Evolutionary conservation across 495 filamentous ascomycete species (phyloP).

Genomic region (Pseudoneurospora amorphoporcata): DNA sequence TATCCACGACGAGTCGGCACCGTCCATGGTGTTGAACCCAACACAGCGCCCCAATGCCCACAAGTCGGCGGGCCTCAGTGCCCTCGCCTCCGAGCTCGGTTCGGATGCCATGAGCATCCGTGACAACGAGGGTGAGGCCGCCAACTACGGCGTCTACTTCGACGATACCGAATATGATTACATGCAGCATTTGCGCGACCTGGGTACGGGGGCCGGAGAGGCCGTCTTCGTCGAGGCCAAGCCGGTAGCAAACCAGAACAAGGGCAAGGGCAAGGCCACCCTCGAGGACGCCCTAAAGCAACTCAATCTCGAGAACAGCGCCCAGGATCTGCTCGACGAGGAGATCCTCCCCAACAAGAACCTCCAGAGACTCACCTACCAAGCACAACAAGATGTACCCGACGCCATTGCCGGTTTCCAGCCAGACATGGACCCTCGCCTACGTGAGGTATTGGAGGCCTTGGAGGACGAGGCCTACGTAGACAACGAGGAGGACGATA

Average conservation of each 20-base stretch:
- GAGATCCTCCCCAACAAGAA: conserved; percentile 64
- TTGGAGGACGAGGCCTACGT: conserved; percentile 95
- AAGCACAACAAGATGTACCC: conserved; percentile 87
- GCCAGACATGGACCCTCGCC: conserved; percentile 93
- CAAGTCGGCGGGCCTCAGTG: conserved; percentile 48
- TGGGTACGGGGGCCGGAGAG: conserved; percentile 46
- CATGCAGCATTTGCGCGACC: conserved; percentile 97
- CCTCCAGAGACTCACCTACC: conserved; percentile 64
- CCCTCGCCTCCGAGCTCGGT: conserved; percentile 72
- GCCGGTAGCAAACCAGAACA: conserved; percentile 51
- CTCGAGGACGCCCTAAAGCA: conserved; percentile 75
- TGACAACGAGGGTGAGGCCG: conserved; percentile 90
- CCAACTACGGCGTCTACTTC: conserved; percentile 80
- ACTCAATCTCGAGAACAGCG: conserved; percentile 48
- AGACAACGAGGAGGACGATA: conserved; percentile 69
- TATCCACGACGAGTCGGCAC: conserved; percentile 76
- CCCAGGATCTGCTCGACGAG: conserved; percentile 51
- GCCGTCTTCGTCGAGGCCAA: conserved; percentile 71
- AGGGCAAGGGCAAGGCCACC: conserved; percentile 51
- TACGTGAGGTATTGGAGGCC: conserved; percentile 88
- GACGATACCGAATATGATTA: conserved; percentile 93
- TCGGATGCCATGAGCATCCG: conserved; percentile 47
- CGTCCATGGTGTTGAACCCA: conserved; percentile 69
- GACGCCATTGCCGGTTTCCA: conserved; percentile 88
- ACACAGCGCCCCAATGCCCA: conserved; percentile 29